Percentiles rank a stretch among this genome's conserved stretches.
phyloP scores from a whole-genome alignment of 2,329 filamentous ascomycete species.

The Ophiostoma sp. region DNA sequence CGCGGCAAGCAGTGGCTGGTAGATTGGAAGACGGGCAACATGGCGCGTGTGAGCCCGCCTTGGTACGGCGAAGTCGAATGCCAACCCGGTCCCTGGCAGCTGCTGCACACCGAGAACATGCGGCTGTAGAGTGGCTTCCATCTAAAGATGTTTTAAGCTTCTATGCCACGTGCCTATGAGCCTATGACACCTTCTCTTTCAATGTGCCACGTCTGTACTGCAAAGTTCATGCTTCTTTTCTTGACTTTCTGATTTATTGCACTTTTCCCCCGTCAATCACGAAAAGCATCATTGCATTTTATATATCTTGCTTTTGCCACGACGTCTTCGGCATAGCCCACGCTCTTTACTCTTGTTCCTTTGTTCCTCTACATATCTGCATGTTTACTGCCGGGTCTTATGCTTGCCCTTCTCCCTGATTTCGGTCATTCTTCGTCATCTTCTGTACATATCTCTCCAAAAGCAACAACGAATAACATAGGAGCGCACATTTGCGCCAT shows the following conservation, averaged over 20 bases:
- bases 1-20: constrained; percentile 55
- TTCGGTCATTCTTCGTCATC: background rate
- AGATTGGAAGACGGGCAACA: constrained; percentile 53
- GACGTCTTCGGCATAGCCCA: background rate
- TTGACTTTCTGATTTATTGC: background rate
- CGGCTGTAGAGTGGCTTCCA: constrained; percentile 34
- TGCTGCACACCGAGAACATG: constrained; percentile 46
- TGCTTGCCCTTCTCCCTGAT: background rate
- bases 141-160: background rate
- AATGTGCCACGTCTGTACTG: background rate
- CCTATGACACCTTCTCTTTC: background rate
- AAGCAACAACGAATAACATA: background rate
- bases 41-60: constrained; percentile 50
- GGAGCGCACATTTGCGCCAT: background rate
- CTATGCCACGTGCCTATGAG: no score
- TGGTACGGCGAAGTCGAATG: constrained; percentile 47
- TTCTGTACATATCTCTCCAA: background rate
- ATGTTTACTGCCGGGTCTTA: no score
- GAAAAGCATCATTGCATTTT: background rate
- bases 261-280: background rate
- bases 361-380: background rate
- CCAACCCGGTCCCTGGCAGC: constrained; percentile 47
- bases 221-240: background rate
- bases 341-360: background rate
- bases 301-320: background rate